Evolutionary conservation across 2,329 filamentous ascomycete species (phyloP).

Genomic region (Didymella pomorum): DNA sequence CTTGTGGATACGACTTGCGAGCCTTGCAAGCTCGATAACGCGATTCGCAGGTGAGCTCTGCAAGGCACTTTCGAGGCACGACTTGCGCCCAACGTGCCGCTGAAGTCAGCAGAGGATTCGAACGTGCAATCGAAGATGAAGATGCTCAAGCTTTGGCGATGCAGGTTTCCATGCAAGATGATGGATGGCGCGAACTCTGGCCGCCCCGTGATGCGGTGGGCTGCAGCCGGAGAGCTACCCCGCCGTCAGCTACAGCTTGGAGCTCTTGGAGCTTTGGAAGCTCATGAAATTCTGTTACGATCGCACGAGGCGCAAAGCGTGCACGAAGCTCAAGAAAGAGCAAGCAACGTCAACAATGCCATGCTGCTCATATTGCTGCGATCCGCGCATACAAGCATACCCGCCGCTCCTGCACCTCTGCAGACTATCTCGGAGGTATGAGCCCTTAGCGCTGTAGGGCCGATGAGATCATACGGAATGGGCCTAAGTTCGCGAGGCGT

Average conservation of each 20-base stretch:
- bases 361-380: background rate
- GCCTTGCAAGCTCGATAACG: background rate
- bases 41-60: background rate
- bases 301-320: background rate
- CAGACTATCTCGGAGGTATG: constrained; percentile 3
- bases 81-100: background rate
- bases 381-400: background rate
- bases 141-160: constrained; percentile 4
- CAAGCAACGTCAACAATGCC: background rate
- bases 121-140: background rate
- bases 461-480: constrained; percentile 18
- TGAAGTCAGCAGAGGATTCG: background rate
- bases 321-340: background rate
- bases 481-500: constrained; percentile 29
- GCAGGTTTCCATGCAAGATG: constrained; percentile 5
- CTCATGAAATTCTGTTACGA: constrained; percentile 1
- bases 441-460: constrained; percentile 12
- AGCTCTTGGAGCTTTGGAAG: constrained; percentile 8
- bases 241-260: constrained; percentile 21
- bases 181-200: constrained; percentile 11
- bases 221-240: constrained; percentile 23
- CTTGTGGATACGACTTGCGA: constrained; percentile 1
- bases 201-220: constrained; percentile 6
- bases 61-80: background rate
- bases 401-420: background rate